Evolutionary conservation across 2,329 filamentous ascomycete species (phyloP).

Genomic region (Furcasterigmium furcatum): DNA sequence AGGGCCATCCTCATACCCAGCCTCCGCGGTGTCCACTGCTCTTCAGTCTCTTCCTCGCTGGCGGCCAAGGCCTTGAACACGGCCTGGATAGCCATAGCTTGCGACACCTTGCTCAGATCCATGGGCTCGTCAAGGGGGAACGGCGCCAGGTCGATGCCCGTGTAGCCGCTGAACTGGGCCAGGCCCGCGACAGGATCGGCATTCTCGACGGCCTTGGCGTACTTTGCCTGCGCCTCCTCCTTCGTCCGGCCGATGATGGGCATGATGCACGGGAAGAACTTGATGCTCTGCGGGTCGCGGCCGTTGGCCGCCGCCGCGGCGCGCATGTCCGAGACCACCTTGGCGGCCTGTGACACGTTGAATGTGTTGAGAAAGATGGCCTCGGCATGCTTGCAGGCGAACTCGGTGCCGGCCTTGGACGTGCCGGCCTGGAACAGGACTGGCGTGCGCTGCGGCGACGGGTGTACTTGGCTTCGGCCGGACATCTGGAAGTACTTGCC

Average conservation of each 20-base stretch:
- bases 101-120: constrained; percentile 35
- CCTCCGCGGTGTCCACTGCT: constrained; percentile 39
- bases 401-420: constrained; percentile 51
- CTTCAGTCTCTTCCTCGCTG: constrained; percentile 30
- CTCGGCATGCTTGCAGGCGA: constrained; percentile 57
- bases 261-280: constrained; percentile 50
- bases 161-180: constrained; percentile 55
- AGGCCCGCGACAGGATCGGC: constrained; percentile 50
- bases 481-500: constrained; percentile 14
- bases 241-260: constrained; percentile 46
- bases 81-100: constrained; percentile 45
- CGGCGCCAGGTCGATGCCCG: constrained; percentile 56
- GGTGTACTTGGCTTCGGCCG: constrained; percentile 44
- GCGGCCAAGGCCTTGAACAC: constrained; percentile 5
- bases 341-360: neutral
- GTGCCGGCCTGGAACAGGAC: constrained; percentile 59
- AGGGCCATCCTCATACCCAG: constrained; percentile 36
- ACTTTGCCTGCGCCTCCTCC: constrained; percentile 50
- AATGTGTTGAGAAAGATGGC: constrained; percentile 41
- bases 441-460: constrained; percentile 54
- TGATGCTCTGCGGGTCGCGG: constrained; percentile 53
- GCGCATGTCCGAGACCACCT: constrained; percentile 47
- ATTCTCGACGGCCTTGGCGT: constrained; percentile 46
- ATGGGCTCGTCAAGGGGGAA: constrained; percentile 49
- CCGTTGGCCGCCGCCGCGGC: constrained; percentile 45